phyloP scores from a whole-genome alignment of 306 rosid genomes.

The Prosopis cineraria region DNA sequence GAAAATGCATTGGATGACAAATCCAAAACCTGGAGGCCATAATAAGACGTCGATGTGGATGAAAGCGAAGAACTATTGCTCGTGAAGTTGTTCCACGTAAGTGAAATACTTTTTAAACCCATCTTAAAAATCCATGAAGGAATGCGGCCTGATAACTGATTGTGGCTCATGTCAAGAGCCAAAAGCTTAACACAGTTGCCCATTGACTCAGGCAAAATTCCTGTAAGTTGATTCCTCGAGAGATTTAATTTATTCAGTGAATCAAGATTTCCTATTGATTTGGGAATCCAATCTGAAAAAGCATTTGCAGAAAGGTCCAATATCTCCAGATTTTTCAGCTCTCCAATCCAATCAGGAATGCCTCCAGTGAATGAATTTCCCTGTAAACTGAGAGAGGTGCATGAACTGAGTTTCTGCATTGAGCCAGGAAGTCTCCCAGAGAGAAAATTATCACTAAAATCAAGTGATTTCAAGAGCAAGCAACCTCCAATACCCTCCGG shows the following conservation, averaged over 20 bases:
- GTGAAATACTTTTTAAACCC: constrained; percentile 39
- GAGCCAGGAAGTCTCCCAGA: constrained; percentile 82
- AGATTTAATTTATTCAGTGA: constrained; percentile 59
- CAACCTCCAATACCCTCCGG: constrained; percentile 82
- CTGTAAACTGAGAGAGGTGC: constrained; percentile 65
- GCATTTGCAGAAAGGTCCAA: constrained; percentile 77
- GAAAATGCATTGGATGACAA: constrained; percentile 76
- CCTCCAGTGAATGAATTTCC: constrained; percentile 70
- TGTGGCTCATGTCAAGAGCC: constrained; percentile 74
- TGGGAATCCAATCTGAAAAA: constrained; percentile 73
- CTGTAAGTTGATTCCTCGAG: constrained; percentile 67
- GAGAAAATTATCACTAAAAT: constrained; percentile 72
- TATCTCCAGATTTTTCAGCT: constrained; percentile 54
- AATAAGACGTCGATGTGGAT: constrained; percentile 44
- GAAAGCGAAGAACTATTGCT: constrained; percentile 39
- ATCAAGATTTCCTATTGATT: constrained; percentile 77
- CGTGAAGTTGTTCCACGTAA: constrained; percentile 38
- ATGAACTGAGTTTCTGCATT: constrained; percentile 69
- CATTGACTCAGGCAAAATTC: constrained; percentile 80
- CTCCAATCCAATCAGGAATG: constrained; percentile 86
- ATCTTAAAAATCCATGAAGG: constrained; percentile 79
- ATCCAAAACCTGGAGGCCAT: constrained; percentile 75
- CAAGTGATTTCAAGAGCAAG: constrained; percentile 57
- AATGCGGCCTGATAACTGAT: constrained; percentile 58
- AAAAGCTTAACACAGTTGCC: constrained; percentile 53